Evolutionary conservation across 2,329 filamentous ascomycete genomes (phyloP).

Genomic region (Diaporthe destruens): DNA sequence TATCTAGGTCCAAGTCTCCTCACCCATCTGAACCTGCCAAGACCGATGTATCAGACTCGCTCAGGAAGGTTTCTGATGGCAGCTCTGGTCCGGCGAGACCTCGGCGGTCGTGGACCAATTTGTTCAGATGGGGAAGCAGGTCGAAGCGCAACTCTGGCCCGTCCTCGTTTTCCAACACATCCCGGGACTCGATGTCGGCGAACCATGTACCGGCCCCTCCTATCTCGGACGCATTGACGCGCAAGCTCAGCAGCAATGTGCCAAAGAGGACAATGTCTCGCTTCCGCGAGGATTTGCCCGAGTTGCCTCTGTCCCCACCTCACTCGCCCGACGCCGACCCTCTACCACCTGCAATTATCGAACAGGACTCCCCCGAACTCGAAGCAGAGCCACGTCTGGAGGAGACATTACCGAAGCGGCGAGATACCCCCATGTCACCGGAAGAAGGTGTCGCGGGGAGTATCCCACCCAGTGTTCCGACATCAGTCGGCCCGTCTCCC

Average conservation of each 20-base stretch:
- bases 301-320: conserved; percentile 86
- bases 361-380: conserved; percentile 43
- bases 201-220: conserved; percentile 50
- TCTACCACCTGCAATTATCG: conserved; percentile 46
- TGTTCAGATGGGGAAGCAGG: conserved; percentile 79
- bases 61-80: conserved; percentile 67
- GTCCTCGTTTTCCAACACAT: conserved; percentile 92
- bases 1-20: conserved; percentile 63
- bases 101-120: conserved; percentile 72
- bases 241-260: conserved; percentile 57
- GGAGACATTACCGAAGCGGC: conserved; percentile 50
- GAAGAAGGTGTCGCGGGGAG: conserved; percentile 32
- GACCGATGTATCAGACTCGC: conserved; percentile 62
- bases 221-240: conserved; percentile 50
- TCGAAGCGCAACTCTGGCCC: conserved; percentile 68
- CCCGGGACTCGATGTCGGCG: conserved; percentile 82
- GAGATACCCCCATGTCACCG: conserved; percentile 42
- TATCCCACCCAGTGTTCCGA: conserved; percentile 36
- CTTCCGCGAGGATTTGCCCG: conserved; percentile 92
- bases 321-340: conserved; percentile 79
- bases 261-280: conserved; percentile 88
- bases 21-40: conserved; percentile 57
- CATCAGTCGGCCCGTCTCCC: conserved; percentile 59
- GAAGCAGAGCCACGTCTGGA: conserved; percentile 35
- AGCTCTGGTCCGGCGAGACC: conserved; percentile 57